Conservation (phyloP, 2,329 filamentous ascomycete species). For the Chaetoscypha palmicola region DNA sequence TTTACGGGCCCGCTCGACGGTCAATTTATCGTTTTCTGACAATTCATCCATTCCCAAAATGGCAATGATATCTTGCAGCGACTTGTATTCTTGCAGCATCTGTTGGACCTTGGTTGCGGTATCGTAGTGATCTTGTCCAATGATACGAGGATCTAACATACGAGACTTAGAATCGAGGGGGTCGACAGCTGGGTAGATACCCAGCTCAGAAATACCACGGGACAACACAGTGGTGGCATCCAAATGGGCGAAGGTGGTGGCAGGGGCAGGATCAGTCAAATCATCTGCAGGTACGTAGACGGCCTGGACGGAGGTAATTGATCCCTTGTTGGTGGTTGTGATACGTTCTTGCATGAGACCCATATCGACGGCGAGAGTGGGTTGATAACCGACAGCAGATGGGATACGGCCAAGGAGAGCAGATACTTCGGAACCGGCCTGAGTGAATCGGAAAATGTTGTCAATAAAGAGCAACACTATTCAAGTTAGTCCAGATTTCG, state of each 20-base stretch:
- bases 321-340: constrained; percentile 98
- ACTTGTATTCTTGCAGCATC: constrained; percentile 99
- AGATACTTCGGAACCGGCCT: constrained; percentile 99
- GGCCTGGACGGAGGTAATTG: constrained; percentile 99
- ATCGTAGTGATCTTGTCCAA: constrained; percentile 96
- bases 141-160: constrained; percentile 98
- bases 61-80: constrained; percentile 99
- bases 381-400: constrained; percentile 99
- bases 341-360: constrained; percentile 99
- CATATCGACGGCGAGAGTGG: constrained; percentile 97
- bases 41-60: constrained; percentile 99
- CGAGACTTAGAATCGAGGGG: constrained; percentile 99
- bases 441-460: constrained; percentile 99
- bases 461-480: constrained; percentile 97
- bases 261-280: constrained; percentile 99
- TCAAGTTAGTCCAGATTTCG: constrained; percentile 30
- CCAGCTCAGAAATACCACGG: constrained; percentile 99
- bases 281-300: constrained; percentile 99
- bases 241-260: constrained; percentile 99
- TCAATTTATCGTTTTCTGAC: constrained; percentile 98
- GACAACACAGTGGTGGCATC: constrained; percentile 99
- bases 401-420: constrained; percentile 98
- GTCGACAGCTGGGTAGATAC: constrained; percentile 99
- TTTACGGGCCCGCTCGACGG: constrained; percentile 99
- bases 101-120: constrained; percentile 94